Conservation (phyloP, 208 protist species). For the Naegleria gruberi region DNA sequence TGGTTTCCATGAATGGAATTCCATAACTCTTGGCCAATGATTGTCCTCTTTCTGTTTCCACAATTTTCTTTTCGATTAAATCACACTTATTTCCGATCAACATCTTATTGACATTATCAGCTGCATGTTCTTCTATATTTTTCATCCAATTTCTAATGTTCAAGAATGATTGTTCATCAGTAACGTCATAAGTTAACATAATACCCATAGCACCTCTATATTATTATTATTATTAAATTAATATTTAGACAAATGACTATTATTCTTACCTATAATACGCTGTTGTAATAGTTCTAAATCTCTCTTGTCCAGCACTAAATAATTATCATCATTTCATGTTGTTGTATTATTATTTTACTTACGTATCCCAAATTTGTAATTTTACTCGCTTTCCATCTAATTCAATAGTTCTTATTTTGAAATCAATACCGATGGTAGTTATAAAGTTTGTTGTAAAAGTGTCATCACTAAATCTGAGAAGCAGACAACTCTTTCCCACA, state of each 20-base stretch:
- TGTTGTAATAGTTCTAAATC: constrained; percentile 26
- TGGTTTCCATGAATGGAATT: constrained; percentile 61
- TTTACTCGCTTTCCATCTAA: constrained; percentile 74
- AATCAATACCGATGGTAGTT: constrained; percentile 83
- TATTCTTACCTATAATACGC: too few species aligned
- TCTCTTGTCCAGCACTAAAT: constrained; percentile 25
- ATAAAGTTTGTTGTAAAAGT: constrained; percentile 77
- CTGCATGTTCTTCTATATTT: constrained; percentile 75
- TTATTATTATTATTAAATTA: too few species aligned
- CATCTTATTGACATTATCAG: constrained; percentile 74
- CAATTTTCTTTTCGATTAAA: constrained; percentile 51
- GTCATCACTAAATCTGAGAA: constrained; percentile 75
- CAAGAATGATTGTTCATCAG: constrained; percentile 56
- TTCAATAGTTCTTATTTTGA: constrained; percentile 75
- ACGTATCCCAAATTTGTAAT: constrained; percentile 64
- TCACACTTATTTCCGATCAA: constrained; percentile 79
- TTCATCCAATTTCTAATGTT: constrained; percentile 75
- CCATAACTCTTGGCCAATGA: constrained; percentile 55
- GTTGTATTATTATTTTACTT: neutral
- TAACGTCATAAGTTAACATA: constrained; percentile 76
- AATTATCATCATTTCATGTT: neutral
- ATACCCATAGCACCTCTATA: constrained; percentile 82
- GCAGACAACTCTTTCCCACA: constrained; percentile 47
- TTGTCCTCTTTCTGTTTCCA: constrained; percentile 44
- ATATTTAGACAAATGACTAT: too few species aligned